A percentile compares a stretch with the other conserved stretches of the same genome.
Evolutionary conservation across 345 rosid species (phyloP).

Genomic region (rapeseed (Brassica napus)): Da-Ae NC_063434.1:7348001-7348500

Average conservation of each 20-base stretch:
- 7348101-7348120: constrained; percentile 59
- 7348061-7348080: constrained; percentile 52
- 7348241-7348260: constrained; percentile 67
- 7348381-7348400: too few species aligned
- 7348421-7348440: too few species aligned
- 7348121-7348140: constrained; percentile 59
- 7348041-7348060: constrained; percentile 87
- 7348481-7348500: too few species aligned
- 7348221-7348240: constrained; percentile 52
- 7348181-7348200: constrained; percentile 52
- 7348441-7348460: too few species aligned
- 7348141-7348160: constrained; percentile 42
- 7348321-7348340: constrained; percentile 89
- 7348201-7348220: constrained; percentile 42
- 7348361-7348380: too few species aligned
- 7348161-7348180: constrained; percentile 48
- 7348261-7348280: constrained; percentile 79
- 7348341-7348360: too few species aligned
- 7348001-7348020: constrained; percentile 85
- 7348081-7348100: constrained; percentile 66
- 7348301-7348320: constrained; percentile 74
- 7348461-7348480: too few species aligned
- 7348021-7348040: constrained; percentile 92
- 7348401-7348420: too few species aligned
- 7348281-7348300: constrained; percentile 81